Evolutionary conservation across 129 eudicot species (phyloP).

Genomic region (Dittrichia graveolens): DNA sequence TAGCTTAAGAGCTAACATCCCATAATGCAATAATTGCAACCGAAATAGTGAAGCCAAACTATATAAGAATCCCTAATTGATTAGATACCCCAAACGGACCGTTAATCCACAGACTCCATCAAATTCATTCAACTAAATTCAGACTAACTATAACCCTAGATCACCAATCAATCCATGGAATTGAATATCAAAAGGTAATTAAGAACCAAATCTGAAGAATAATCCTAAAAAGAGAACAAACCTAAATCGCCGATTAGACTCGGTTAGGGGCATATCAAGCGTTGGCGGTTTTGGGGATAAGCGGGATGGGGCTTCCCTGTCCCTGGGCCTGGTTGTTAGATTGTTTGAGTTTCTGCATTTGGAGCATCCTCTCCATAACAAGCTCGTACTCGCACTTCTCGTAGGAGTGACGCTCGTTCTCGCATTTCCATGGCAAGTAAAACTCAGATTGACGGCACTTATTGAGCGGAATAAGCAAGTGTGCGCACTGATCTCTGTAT

Average conservation of each 20-base stretch:
- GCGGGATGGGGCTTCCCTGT: conserved; percentile 39
- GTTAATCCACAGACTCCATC: not conserved
- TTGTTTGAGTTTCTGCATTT: conserved; percentile 61
- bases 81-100: not conserved
- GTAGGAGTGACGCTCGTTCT: conserved; percentile 71
- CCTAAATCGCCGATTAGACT: conserved; percentile 23
- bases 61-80: not conserved
- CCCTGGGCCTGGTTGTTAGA: conserved; percentile 19
- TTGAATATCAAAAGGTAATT: not conserved
- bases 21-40: not conserved
- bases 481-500: conserved; percentile 89
- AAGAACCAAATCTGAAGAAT: not conserved
- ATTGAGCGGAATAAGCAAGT: conserved; percentile 75
- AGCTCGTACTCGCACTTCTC: conserved; percentile 95
- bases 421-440: conserved; percentile 91
- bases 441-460: conserved; percentile 81
- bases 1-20: not conserved
- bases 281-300: conserved; percentile 66
- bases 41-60: conserved; percentile 1
- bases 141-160: conserved; percentile 3
- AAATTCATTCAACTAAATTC: not conserved
- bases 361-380: conserved; percentile 89
- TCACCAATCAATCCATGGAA: not conserved
- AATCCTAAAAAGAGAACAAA: not conserved
- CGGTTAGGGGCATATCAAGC: conserved; percentile 38